Evolutionary conservation across 768 basidiomycete genomes (phyloP), one percentile per base, ranked within the genome.

Genomic region (Leccinum rimulosum): DNA sequence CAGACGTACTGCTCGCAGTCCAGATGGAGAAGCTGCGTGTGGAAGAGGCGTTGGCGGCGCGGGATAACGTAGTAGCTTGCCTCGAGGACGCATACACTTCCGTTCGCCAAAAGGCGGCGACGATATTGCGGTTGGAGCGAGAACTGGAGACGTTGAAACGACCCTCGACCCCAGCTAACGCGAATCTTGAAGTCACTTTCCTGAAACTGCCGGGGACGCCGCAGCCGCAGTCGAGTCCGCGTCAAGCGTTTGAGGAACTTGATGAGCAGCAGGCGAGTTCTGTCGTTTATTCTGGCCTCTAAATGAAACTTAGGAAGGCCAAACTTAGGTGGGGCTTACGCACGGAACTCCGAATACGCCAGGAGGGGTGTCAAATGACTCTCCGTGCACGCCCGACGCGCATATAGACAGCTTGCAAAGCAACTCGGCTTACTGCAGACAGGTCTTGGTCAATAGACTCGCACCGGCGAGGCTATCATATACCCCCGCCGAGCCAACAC

Each of bases 61-160:
- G 88, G 43, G 88, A 91, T 65, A 80, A 78, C 31, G 82, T 80
- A 15, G 80, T 87, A 2, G 72, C 80, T 45, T 82, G 82, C 31
- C 79, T 91, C 12, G 76, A 80, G 33, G 80, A 84, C 50, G 86
- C 86, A 10, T 87, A 84, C 65, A 68, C 74, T 14, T 84, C 84
- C 0, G 74, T 89, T 63, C 80, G 80, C n/a, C 79, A 86, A 67
- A 88, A 89, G 71, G 77, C 80, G 1, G 75, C 76, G 22, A 68
- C 75, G 7, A 80, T 89, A 58, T 76, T 80, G 35, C 75, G 69
- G 7, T 68, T 88, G 48, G 78, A 82, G 61, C 73, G 74, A 56
- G 77, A 76, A 55, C 63, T 79, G 40, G 73, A 77, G 52, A 61
- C 61, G 40, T 64, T 66, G 50, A 67, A 66, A 30, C 64, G 63